Base-by-base conservation (phyloP, 495 filamentous ascomycete genomes). In the Xylaria telfairii region DNA sequence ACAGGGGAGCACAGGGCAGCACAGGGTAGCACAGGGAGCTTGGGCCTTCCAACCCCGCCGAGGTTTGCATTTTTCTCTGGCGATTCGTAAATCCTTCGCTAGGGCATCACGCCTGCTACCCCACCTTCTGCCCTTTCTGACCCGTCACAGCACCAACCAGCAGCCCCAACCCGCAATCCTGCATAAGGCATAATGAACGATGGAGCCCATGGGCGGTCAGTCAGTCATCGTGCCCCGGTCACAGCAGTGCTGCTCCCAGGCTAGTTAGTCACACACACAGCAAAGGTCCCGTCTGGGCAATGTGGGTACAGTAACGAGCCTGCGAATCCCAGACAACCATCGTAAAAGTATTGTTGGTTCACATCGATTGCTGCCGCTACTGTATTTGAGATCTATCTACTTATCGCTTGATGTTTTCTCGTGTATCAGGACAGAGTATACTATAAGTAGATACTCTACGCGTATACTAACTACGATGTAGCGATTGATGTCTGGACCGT, bases 11-110 rank as follows among this genome's bases (percentile, higher is more conserved):
- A n/a, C n/a, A n/a, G 30, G 47, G 4, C 19, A 13, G 54, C 13
- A 32, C 32, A 8, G 39, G 57, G 54, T 30, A 41, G 67, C 39
- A 63, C 34, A 0, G 46, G 67, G 57, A 69, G 57, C 67, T 69
- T 69, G 67, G 67, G 59, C 67, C 57, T 24, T 69, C 13, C 9
- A 44, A 69, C 67, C 67, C 67, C 67, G 67, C 67, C 17, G 21
- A 49, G n/a, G n/a, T 12, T 26, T 26, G 57, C 65, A 57, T 57
- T 19, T n/a, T 41, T 15, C 51, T 32, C 15, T 57, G 51, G 34
- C 30, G 51, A 67, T 56, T 57, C 65, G 49, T 46, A 49, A 32
- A 59, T 67, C 65, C 51, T 67, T 59, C 32, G 32, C n/a, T 54
- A 15, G 47, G 63, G 64, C 30, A 41, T 66, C 53, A 47, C 54